phyloP scores from a whole-genome alignment of 1,284 basidiomycete genomes.

The Ustilago curta region DNA sequence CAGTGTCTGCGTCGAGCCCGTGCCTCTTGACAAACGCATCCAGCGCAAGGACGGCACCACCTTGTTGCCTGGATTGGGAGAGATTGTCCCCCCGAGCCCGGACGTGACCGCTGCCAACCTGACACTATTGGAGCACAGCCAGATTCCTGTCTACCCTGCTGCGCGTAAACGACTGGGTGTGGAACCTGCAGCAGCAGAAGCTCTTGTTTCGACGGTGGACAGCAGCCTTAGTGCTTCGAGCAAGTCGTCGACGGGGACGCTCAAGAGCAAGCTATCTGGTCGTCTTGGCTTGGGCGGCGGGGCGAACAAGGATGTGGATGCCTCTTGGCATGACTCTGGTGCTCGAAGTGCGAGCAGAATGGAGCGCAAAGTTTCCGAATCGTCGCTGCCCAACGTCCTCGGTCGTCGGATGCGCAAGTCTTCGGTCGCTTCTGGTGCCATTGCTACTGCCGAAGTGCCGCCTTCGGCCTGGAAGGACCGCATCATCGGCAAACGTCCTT shows the following conservation, averaged over 20 bases:
- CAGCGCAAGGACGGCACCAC: conserved; percentile 18
- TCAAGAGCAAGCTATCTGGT: conserved; percentile 39
- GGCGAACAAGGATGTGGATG: neutral
- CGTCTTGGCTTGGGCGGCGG: conserved; percentile 7
- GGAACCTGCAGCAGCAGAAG: neutral
- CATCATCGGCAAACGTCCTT: conserved; percentile 15
- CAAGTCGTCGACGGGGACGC: neutral
- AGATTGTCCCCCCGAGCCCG: conserved; percentile 40
- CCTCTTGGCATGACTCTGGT: neutral
- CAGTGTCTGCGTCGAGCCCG: conserved; percentile 23
- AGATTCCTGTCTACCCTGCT: conserved; percentile 17
- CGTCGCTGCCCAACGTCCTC: conserved; percentile 11
- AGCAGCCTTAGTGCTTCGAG: neutral
- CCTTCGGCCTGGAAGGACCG: conserved; percentile 42
- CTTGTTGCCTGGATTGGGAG: conserved; percentile 34
- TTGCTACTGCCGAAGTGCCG: conserved; percentile 29
- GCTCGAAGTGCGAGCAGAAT: neutral
- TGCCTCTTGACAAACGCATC: conserved; percentile 30
- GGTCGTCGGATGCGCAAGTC: conserved; percentile 22
- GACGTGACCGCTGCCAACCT: conserved; percentile 9
- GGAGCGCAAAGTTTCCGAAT: conserved; percentile 19
- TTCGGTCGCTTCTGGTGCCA: neutral
- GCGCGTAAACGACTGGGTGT: conserved; percentile 17
- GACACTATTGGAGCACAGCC: neutral
- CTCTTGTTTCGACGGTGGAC: neutral